phyloP scores from a whole-genome alignment of 208 protist genomes.

The Crithidia acanthocephali region DNA sequence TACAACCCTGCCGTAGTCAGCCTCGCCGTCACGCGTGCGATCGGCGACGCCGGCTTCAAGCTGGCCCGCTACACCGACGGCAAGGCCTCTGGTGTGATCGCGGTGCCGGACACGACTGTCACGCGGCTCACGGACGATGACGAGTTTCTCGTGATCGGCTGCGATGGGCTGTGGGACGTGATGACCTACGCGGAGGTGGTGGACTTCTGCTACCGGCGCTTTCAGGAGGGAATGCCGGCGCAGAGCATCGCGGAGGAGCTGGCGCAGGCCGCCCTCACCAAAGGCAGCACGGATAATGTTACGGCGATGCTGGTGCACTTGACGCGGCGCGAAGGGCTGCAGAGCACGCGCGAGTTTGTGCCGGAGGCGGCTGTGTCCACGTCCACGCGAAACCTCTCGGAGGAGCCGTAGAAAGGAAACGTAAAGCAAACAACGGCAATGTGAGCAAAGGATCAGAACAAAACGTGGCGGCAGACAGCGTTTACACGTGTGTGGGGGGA shows the following conservation, averaged over 20 bases:
- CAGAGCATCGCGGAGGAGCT: constrained; percentile 67
- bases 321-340: constrained; percentile 32
- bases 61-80: constrained; percentile 82
- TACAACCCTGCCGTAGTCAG: constrained; percentile 90
- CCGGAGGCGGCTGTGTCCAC: constrained; percentile 55
- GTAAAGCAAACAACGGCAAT: not conserved
- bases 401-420: constrained; percentile 30
- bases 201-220: constrained; percentile 74
- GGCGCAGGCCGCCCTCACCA: constrained; percentile 73
- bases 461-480: constrained; percentile 2
- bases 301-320: constrained; percentile 77
- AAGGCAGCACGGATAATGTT: constrained; percentile 91
- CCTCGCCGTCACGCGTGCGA: constrained; percentile 93
- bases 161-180: constrained; percentile 95
- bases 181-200: constrained; percentile 93
- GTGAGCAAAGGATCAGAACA: too few species aligned
- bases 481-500: too few species aligned
- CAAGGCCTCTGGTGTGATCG: constrained; percentile 81
- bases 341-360: constrained; percentile 41
- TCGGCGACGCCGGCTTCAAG: constrained; percentile 96
- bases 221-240: constrained; percentile 48
- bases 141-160: constrained; percentile 93
- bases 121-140: constrained; percentile 78
- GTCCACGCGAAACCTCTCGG: constrained; percentile 43
- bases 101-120: constrained; percentile 66